Evolutionary conservation across 805 yeast species (phyloP).

Genomic region (Kuraishia piskuri): DNA sequence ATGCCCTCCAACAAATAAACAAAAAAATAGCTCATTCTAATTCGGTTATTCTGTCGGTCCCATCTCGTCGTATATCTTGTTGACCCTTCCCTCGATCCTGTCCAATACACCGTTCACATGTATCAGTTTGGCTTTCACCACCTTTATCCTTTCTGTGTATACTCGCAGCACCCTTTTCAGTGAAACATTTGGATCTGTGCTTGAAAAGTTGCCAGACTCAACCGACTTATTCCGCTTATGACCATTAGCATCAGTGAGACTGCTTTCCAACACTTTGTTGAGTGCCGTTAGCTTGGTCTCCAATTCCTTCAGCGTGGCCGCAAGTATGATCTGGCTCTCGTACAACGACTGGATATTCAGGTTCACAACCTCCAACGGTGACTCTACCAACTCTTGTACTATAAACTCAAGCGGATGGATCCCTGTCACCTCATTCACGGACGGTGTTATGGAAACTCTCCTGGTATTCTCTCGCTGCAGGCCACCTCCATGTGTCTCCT

Average conservation of each 20-base stretch:
- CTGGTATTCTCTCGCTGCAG: background rate
- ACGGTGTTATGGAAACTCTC: background rate
- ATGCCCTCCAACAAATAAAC: background rate
- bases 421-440: slow-evolving; percentile 7
- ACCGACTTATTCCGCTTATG: background rate
- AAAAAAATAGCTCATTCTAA: background rate
- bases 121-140: slow-evolving; percentile 15
- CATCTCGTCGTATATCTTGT: slow-evolving; percentile 13
- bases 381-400: slow-evolving; percentile 46
- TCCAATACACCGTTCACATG: slow-evolving; percentile 20
- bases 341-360: slow-evolving; percentile 42
- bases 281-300: slow-evolving; percentile 22
- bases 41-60: slow-evolving; percentile 1
- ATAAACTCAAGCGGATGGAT: slow-evolving; percentile 54
- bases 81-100: slow-evolving; percentile 28
- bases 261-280: slow-evolving; percentile 14
- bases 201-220: background rate
- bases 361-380: slow-evolving; percentile 42
- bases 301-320: slow-evolving; percentile 36
- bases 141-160: slow-evolving; percentile 13
- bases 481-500: too few relatives aligned
- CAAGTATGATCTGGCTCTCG: slow-evolving; percentile 47
- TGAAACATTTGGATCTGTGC: background rate
- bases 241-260: slow-evolving; percentile 13
- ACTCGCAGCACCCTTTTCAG: background rate